phyloP scores from a whole-genome alignment of 768 basidiomycete genomes.

The Trichaptum fuscoviolaceum region DNA sequence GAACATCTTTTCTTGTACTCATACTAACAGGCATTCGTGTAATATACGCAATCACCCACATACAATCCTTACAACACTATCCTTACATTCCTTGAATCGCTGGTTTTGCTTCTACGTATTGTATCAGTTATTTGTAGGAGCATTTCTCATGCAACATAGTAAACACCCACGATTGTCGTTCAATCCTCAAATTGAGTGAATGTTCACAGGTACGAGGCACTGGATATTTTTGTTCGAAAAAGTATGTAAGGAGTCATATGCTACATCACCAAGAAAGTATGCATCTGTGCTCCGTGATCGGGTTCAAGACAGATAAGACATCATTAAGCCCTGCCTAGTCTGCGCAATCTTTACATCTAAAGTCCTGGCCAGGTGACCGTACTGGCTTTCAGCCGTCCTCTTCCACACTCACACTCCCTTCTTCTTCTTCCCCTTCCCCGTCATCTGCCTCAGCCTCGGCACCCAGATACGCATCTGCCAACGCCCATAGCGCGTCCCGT shows the following conservation, averaged over 20 bases:
- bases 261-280: neutral
- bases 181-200: neutral
- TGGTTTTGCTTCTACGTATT: neutral
- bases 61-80: neutral
- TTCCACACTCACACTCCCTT: constrained; percentile 2
- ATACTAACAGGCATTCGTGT: neutral
- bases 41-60: neutral
- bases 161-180: neutral
- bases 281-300: neutral
- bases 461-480: constrained; percentile 39
- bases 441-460: constrained; percentile 23
- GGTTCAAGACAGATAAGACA: neutral
- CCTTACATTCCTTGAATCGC: neutral
- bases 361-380: neutral
- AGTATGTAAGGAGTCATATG: neutral
- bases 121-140: too few relatives aligned
- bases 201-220: neutral
- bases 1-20: neutral
- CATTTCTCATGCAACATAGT: neutral
- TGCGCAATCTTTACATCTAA: neutral
- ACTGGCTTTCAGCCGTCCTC: neutral
- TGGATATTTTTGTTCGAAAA: neutral
- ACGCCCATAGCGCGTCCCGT: constrained; percentile 52
- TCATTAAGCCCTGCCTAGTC: neutral
- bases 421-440: constrained; percentile 19